Evolutionary conservation across 805 yeast species (phyloP).

Genomic region (Diddensiella transvaalensis): DNA sequence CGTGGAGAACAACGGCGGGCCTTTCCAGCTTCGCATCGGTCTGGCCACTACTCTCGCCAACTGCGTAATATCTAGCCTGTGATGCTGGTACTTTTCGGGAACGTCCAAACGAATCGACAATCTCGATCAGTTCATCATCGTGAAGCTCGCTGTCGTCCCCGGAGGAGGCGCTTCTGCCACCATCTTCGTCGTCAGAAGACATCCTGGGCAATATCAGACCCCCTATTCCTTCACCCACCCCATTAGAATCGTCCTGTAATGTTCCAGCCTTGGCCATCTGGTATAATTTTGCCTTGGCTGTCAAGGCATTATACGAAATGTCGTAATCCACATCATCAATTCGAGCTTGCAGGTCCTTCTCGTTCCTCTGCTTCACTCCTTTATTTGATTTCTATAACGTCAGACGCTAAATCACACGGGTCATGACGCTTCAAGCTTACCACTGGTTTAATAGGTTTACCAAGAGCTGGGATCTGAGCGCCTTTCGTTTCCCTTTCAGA

Average conservation of each 20-base stretch:
- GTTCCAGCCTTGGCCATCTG: constrained; percentile 14
- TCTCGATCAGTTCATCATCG: constrained; percentile 20
- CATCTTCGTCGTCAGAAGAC: not conserved
- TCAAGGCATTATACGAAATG: constrained; percentile 1
- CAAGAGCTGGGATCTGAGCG: not conserved
- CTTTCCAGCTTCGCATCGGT: constrained; percentile 4
- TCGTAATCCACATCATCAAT: constrained; percentile 1
- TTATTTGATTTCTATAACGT: no score
- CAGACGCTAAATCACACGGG: not conserved
- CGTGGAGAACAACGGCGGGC: constrained; percentile 20
- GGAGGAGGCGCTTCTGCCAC: not conserved
- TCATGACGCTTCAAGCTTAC: no score
- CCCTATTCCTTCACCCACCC: constrained; percentile 11
- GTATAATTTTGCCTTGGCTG: constrained; percentile 15
- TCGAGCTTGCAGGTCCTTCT: not conserved
- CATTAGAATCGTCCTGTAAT: constrained; percentile 5
- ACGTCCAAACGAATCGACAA: constrained; percentile 27
- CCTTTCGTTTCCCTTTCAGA: constrained; percentile 3
- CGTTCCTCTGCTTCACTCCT: constrained; percentile 3
- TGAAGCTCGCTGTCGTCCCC: constrained; percentile 1
- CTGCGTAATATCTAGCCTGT: not conserved
- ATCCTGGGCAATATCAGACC: not conserved
- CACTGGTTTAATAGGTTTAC: not conserved
- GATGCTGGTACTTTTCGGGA: constrained; percentile 18
- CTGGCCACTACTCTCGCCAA: not conserved